Base-by-base conservation (phyloP, 2,329 filamentous ascomycete genomes). In the Calonectria hawksworthii region DNA sequence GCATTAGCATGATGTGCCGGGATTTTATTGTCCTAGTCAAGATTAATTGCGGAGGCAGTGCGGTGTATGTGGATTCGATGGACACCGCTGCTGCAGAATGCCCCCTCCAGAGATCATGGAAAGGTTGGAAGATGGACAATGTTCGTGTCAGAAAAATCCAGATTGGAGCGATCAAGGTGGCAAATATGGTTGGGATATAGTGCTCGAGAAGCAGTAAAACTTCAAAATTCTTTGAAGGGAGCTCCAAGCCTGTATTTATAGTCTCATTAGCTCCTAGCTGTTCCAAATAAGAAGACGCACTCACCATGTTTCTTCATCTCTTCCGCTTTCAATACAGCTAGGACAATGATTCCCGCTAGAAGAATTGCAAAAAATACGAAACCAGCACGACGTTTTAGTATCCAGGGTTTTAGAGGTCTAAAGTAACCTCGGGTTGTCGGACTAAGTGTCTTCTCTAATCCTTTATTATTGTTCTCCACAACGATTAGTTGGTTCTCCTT, bases 71-170 rank as follows among this genome's bases (percentile, higher is more conserved):
- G 7, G 67, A 26, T 4, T 61, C 52, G 8, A 73, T 51, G 2
- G 65, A 74, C 7, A n/a, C 44, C 5, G 28, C 59, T 8, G 67
- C 51, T 10, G 8, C 13, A 32, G 44, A 38, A 18, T 18, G 21
- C 16, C 65, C 71, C 13, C 5, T 9, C 26, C 56, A 56, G 11
- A 73, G 50, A 28, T 74, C 72, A 8, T 51, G 34, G 26, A 74
- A 74, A 3, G 72, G 72, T 21, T 70, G 66, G 14, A 74, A 50
- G 18, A 74, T 64, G 36, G 66, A 70, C 14, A 74, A 11, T 2
- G 66, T 63, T 18, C 71, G 23, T 9, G 59, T 61, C 5, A 73
- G 30, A 21, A 66, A 59, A 7, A 66, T 68, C 71, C 71, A 73
- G 16, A 73, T 51, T 7, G 71, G 47, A 10, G 65, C 59, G 1